Percentiles rank a stretch among this genome's conserved stretches.
These are phyloP conservation scores for Dalbergia cultrata DNA, from an alignment of 306 rosid genomes.

Conservation along the genomic window DNA sequence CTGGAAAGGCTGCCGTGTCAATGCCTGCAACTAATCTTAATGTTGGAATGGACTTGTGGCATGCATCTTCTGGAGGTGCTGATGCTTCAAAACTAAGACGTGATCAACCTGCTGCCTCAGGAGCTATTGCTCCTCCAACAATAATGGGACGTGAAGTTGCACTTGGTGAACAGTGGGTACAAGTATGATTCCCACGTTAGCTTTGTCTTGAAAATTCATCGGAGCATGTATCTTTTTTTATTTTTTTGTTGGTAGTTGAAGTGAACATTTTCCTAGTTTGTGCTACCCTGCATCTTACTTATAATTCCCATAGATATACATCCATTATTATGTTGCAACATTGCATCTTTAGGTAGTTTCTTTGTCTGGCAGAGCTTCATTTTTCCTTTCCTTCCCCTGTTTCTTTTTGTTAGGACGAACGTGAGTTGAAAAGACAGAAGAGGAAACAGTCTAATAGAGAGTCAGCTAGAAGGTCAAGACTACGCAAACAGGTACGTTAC, in stretches of 20 bases:
- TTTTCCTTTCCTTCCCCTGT: not conserved
- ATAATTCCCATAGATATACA: not conserved
- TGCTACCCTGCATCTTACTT: slow-evolving; percentile 4
- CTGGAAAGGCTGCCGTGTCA: slow-evolving; percentile 74
- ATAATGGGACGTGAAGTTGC: slow-evolving; percentile 62
- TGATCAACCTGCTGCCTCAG: slow-evolving; percentile 63
- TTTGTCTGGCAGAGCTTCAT: not conserved
- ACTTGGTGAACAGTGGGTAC: slow-evolving; percentile 85
- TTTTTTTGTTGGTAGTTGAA: not conserved
- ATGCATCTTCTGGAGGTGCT: slow-evolving; percentile 63
- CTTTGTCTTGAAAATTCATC: slow-evolving; percentile 14
- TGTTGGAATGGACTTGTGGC: slow-evolving; percentile 98
- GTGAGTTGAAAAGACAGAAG: slow-evolving; percentile 94
- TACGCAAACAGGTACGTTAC: slow-evolving; percentile 88
- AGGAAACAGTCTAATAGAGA: slow-evolving; percentile 98
- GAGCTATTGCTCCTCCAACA: slow-evolving; percentile 54
- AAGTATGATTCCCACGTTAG: slow-evolving; percentile 55
- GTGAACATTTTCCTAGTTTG: not conserved
- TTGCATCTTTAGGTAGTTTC: slow-evolving; percentile 5
- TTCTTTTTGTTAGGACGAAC: slow-evolving; percentile 77
- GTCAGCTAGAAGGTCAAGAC: slow-evolving; percentile 97
- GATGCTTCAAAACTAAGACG: slow-evolving; percentile 75
- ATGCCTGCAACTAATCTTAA: slow-evolving; percentile 83
- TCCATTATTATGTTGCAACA: not conserved
- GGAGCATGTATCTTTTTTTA: slow-evolving; percentile 9